Conservation (phyloP, 768 basidiomycete genomes). For the Suillus hirtellus region DNA sequence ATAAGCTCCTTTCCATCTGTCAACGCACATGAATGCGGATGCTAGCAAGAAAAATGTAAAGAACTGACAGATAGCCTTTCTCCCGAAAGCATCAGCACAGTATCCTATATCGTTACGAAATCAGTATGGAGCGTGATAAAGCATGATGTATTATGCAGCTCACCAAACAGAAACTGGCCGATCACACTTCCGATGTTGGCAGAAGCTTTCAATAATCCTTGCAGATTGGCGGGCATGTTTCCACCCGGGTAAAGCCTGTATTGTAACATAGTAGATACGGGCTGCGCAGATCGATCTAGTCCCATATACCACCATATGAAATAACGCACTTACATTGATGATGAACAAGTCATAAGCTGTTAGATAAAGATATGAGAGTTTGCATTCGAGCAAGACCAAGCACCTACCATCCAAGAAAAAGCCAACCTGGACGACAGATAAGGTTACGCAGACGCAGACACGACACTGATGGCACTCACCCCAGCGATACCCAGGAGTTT, state of each 20-base stretch:
- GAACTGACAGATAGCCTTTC: constrained; percentile 61
- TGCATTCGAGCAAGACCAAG: neutral
- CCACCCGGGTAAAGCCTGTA: constrained; percentile 58
- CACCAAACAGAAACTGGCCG: constrained; percentile 66
- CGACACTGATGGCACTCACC: constrained; percentile 33
- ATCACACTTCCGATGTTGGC: constrained; percentile 76
- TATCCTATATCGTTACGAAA: constrained; percentile 44
- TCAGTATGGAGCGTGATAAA: neutral
- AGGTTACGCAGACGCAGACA: constrained; percentile 7
- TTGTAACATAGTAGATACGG: constrained; percentile 67
- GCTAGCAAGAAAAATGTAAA: neutral
- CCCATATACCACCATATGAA: neutral
- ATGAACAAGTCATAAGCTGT: constrained; percentile 71
- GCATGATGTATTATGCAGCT: neutral
- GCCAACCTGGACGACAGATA: constrained; percentile 46
- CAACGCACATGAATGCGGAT: constrained; percentile 9
- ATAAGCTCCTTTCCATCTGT: constrained; percentile 77
- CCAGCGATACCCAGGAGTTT: constrained; percentile 65
- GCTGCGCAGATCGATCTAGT: constrained; percentile 36
- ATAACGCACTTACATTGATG: constrained; percentile 51
- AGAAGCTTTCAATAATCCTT: constrained; percentile 65
- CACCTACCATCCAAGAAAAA: constrained; percentile 69
- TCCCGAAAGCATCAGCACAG: constrained; percentile 64
- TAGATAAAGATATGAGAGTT: constrained; percentile 7
- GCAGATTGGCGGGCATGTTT: constrained; percentile 50